Evolutionary conservation across 495 filamentous ascomycete species (phyloP), one percentile per base, ranked within the genome.

Genomic region (Rostrohypoxylon terebratum): DNA sequence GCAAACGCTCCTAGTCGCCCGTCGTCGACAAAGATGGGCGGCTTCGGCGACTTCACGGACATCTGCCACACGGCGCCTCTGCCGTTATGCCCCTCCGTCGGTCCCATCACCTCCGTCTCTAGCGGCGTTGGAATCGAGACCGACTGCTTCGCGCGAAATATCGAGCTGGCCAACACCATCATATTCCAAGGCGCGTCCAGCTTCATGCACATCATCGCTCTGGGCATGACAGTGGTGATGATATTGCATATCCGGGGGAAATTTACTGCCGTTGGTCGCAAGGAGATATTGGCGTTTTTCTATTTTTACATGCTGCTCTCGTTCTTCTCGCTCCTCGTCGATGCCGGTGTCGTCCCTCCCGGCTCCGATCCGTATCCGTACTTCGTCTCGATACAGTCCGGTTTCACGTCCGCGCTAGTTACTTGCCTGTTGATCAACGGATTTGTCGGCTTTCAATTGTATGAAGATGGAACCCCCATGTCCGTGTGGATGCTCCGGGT

Each of bases 261-360:
- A 80, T 99, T 99, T 79, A 99, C 96, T 13, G 96, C 96, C 74
- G 95, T 99, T 77, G 96, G 95, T 67, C 94, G 96, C 74, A 98
- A 98, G 84, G 96, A 99, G 81, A 98, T 99, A 80, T 92, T 92
- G 42, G 91, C 90, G 9, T 98, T 99, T 86, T 99, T 99, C 86
- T 98, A 98, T 83, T 87, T 97, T 75, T 98, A 94, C 85, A 90
- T 97, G 87, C 82, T 93, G 36, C 86, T 98, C 25, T 97, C 96
- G 1, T 89, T 96, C 80, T 86, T 88, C 72, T 98, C 96, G 4
- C 89, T 99, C 61, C 87, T 94, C 77, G 89, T 99, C 78, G 96
- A 99, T 79, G 91, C 96, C 47, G 96, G 96, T 45, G 96, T 98
- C 28, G 89, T 96, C 51, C 93, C 96, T 14, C 92, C 94, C 4